Base-by-base conservation (phyloP, 768 basidiomycete species). In the Tricholomella constricta region DNA sequence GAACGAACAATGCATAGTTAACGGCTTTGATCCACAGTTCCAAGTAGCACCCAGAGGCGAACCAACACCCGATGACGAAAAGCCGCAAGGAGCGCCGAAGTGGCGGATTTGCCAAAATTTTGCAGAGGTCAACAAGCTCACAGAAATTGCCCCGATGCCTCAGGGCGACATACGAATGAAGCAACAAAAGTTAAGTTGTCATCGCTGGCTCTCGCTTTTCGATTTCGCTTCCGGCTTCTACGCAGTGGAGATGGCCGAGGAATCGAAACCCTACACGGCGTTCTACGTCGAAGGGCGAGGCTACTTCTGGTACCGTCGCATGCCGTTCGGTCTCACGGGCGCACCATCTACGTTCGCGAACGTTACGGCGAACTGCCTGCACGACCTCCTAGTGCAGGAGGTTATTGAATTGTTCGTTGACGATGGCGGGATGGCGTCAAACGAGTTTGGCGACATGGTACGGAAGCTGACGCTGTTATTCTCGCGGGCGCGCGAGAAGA, bases 261-360 rank as follows among this genome's bases (percentile, higher is more conserved):
- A 53, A 1, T 55, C 59, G 0, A 58, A 55, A 41, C 64, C 64
- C 11, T 69, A 66, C 52, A 63, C 65, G 0, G 55, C 58, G 1
- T 74, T 78, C 50, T 74, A 71, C 37, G 63, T 72, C 0, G 68
- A 67, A 50, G 74, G 72, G 0, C 17, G 61, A 2, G 77, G 76
- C 0, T 76, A 69, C 49, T 72, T 71, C 32, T 44, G 51, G 14
- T 76, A 72, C 35, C 27, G 27, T 0, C 23, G 62, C 0, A 72
- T 79, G 69, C 76, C 72, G 0, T 75, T 78, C 53, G 75, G 77
- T 1, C 35, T 76, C 0, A 71, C 67, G 0, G 75, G 72, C 1
- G 71, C 70, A 1, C 77, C 74, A 4, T 66, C 72, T 0, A 62
- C 57, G 8, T 77, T 75, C 47, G 66, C 63, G 3, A 8, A 70